Base-by-base conservation (phyloP, 148 eudicot genomes). In the Bassia scoparia region DNA sequence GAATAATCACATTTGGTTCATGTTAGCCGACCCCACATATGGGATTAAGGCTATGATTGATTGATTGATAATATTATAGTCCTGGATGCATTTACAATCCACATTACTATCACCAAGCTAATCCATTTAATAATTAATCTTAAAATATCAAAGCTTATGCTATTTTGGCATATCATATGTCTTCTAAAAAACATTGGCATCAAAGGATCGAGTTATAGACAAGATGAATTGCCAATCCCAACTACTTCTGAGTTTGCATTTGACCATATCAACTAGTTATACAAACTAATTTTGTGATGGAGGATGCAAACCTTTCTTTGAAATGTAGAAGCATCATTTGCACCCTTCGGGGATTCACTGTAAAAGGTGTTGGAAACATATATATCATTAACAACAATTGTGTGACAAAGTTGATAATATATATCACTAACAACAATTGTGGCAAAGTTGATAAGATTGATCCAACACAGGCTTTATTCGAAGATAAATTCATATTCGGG, bases 301-400 rank as follows among this genome's bases (percentile, higher is more conserved):
- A 73, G 61, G 37, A 74, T 41, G 81, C 88, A 63, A 82, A 95
- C 99, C 99, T 95, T 95, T 75, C 97, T 92, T 75, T 95, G 97
- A 83, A 95, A 92, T 37, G 97, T 92, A 71, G 92, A 88, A 59
- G 99, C 97, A 83, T 92, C 99, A 88, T 92, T 88, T 69, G 92
- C 94, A 68, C 97, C 92, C 83, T 95, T 95, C 29, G 97, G 96
- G 63, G 97, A 92, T 81, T 95, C 99, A 83, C 99, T 95, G 90
- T 84, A 83, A 68, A 69, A 75, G 41, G 59, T 34, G 63, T 74
- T 61, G 26, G 27, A 71, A 77, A 4, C 21, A 20, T 34, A 33
- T 31, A 67, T 34, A 73, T 69, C 23, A 43, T 29, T 21, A 69
- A 30, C 27, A 61, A 35, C 55, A 46, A 18, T 33, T 52, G 43